Percentiles rank a stretch among this genome's conserved stretches.
Evolutionary conservation across 1,284 basidiomycete species (phyloP).

Genomic region (Volvariella volvacea): DNA sequence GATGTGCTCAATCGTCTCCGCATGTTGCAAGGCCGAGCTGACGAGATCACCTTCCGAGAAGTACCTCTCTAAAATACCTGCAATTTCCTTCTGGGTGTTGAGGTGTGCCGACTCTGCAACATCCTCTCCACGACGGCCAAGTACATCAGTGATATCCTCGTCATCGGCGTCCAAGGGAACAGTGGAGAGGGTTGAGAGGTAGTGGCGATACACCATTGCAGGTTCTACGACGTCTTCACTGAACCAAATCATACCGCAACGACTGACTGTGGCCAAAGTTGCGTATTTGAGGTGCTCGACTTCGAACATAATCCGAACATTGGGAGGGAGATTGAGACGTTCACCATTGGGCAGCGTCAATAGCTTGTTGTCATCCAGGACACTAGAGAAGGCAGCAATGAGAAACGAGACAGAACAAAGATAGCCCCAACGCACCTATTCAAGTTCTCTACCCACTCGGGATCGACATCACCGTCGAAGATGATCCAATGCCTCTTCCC

Average conservation of each 20-base stretch:
- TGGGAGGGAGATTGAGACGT: constrained; percentile 92
- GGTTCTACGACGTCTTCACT: constrained; percentile 93
- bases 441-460: constrained; percentile 99
- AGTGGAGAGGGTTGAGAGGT: constrained; percentile 73
- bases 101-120: constrained; percentile 56
- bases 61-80: constrained; percentile 71
- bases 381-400: constrained; percentile 42
- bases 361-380: constrained; percentile 98
- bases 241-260: constrained; percentile 99
- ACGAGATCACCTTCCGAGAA: constrained; percentile 84
- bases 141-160: constrained; percentile 67
- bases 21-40: constrained; percentile 71
- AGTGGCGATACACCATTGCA: constrained; percentile 88
- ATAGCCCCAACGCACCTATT: constrained; percentile 71
- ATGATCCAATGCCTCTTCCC: constrained; percentile 98
- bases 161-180: constrained; percentile 88
- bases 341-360: constrained; percentile 98
- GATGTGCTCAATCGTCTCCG: constrained; percentile 86
- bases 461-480: constrained; percentile 99
- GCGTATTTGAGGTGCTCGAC: constrained; percentile 98
- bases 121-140: constrained; percentile 58
- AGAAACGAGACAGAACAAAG: neutral
- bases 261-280: constrained; percentile 97
- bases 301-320: constrained; percentile 99
- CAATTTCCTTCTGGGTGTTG: constrained; percentile 78